Conservation (phyloP, 352 stramenopile species). For the Pythium monospermum region DNA sequence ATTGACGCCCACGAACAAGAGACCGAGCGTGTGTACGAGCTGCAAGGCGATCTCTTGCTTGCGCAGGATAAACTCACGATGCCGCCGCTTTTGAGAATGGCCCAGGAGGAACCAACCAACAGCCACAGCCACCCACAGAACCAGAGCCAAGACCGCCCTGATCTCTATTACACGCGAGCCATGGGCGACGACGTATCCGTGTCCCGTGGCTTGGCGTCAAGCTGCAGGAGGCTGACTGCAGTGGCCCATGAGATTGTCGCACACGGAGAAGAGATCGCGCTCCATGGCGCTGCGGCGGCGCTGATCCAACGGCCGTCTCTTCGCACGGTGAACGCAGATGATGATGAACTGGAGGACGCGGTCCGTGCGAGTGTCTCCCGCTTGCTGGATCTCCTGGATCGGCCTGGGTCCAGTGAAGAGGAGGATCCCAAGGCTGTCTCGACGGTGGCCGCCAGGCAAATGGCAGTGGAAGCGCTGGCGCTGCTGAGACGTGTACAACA, state of each 20-base stretch:
- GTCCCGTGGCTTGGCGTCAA: not conserved
- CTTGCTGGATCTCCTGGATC: constrained; percentile 10
- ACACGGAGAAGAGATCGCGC: constrained; percentile 35
- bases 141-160: no score
- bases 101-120: no score
- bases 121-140: no score
- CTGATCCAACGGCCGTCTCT: constrained; percentile 43
- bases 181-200: no score
- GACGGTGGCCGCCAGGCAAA: no score
- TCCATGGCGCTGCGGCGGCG: constrained; percentile 34
- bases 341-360: not conserved
- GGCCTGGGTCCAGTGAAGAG: not conserved
- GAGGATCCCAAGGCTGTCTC: not conserved
- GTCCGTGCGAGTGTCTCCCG: constrained; percentile 3
- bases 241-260: constrained; percentile 19
- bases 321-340: constrained; percentile 4
- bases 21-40: constrained; percentile 36
- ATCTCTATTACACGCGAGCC: no score
- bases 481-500: constrained; percentile 7
- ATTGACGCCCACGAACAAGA: constrained; percentile 40
- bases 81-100: no score
- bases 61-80: constrained; percentile 28
- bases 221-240: constrained; percentile 7
- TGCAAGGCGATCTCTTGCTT: constrained; percentile 27
- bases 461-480: constrained; percentile 5